Base-by-base conservation (phyloP, 2,329 filamentous ascomycete species). In the Nectriaceae sp. region DNA sequence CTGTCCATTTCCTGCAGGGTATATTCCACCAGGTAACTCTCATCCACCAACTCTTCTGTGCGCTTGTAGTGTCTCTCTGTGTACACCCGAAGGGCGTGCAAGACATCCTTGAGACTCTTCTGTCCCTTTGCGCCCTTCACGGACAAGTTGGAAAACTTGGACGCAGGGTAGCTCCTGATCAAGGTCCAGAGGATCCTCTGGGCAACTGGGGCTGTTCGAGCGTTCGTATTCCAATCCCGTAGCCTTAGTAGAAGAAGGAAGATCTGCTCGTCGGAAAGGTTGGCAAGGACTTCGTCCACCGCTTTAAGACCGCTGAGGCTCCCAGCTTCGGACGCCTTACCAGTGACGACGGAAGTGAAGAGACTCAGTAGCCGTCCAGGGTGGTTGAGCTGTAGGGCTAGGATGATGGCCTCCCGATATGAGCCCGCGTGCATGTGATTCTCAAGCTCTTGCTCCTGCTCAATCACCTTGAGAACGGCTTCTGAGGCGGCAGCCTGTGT, bases 211-310 rank as follows among this genome's bases (percentile, higher is more conserved):
- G 91, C 87, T 3, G 90, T 96, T 52, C 90, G 82, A 0, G 90
- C 91, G 61, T 97, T 97, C 4, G 94, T 96, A 67, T 99, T 99
- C 94, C 94, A 99, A 71, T 99, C 94, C 39, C 95, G 82, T 38
- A 97, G 72, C 49, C 94, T 80, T 31, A 93, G 76, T 1, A 99
- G 79, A 13, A 99, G 79, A 5, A 84, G 77, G 70, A 90, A 95
- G 13, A 99, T 80, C 66, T 97, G 93, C 59, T 93, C 88, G 59
- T 94, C 87, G 4, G 87, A 87, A 5, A 99, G 77, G 11, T 75
- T 82, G n/a, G 78, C 82, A 1, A 99, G 76, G 0, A 96, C 92
- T 43, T 90, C 81, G 60, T 97, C 94, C 8, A 97, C 93, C 11
- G 84, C 82, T 47, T 72, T 76, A 15, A 84, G 67, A 1, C 88